Evolutionary conservation across 2,329 filamentous ascomycete genomes (phyloP).

Genomic region (Ploettnerulaceae sp.): DNA sequence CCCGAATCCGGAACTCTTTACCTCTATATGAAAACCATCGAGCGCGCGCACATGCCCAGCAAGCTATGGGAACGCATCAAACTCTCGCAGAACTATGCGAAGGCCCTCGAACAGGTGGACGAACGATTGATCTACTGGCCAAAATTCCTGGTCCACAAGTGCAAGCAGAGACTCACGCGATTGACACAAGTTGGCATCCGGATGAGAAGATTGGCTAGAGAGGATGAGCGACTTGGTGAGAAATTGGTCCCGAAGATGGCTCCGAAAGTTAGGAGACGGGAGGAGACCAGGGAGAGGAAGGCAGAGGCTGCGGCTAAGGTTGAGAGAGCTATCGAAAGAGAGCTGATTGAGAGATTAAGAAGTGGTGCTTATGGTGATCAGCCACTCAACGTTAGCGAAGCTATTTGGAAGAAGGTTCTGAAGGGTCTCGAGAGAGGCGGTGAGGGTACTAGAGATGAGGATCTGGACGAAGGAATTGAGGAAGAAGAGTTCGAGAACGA

Average conservation of each 20-base stretch:
- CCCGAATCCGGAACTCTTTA: conserved; percentile 78
- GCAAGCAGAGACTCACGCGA: conserved; percentile 91
- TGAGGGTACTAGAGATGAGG: conserved; percentile 76
- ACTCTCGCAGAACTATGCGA: conserved; percentile 82
- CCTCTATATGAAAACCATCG: conserved; percentile 94
- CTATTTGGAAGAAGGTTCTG: conserved; percentile 96
- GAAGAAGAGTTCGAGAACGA: conserved; percentile 70
- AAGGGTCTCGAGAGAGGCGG: conserved; percentile 83
- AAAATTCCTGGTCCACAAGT: conserved; percentile 89
- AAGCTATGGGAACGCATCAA: conserved; percentile 95
- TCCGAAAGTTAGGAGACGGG: conserved; percentile 77
- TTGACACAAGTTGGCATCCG: conserved; percentile 86
- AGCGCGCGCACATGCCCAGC: conserved; percentile 79
- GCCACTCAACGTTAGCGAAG: conserved; percentile 90
- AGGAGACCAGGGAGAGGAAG: conserved; percentile 71
- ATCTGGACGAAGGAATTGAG: conserved; percentile 81
- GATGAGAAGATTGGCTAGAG: conserved; percentile 74
- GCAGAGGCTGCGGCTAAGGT: conserved; percentile 84
- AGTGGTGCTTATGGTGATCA: conserved; percentile 93
- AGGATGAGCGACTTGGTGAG: conserved; percentile 87
- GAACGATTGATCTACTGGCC: conserved; percentile 87
- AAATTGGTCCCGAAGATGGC: conserved; percentile 82
- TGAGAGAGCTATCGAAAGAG: conserved; percentile 90
- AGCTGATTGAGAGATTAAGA: conserved; percentile 84
- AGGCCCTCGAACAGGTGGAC: conserved; percentile 84